Percentiles rank a stretch among this genome's conserved stretches.
phyloP scores from a whole-genome alignment of 306 rosid genomes.

The Purshia tridentata region DNA sequence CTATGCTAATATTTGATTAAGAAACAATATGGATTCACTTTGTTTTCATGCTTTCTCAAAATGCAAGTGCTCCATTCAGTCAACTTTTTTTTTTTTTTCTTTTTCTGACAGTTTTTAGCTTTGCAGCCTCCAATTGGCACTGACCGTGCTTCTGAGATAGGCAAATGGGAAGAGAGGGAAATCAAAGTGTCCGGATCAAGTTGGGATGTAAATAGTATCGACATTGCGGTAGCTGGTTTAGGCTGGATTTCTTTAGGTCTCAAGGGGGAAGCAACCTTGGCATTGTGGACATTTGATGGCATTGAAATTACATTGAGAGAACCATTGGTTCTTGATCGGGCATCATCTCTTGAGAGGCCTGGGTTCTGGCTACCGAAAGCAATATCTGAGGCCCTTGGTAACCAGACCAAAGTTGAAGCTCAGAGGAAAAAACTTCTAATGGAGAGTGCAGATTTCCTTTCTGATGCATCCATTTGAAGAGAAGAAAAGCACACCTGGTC shows the following conservation, averaged over 20 bases:
- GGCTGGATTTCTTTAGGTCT: slow-evolving; percentile 83
- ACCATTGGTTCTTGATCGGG: slow-evolving; percentile 86
- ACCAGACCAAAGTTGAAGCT: slow-evolving; percentile 64
- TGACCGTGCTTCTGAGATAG: slow-evolving; percentile 58
- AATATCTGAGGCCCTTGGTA: slow-evolving; percentile 64
- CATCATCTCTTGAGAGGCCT: slow-evolving; percentile 66
- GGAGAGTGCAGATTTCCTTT: slow-evolving; percentile 35
- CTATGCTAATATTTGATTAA: not conserved
- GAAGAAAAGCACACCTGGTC: slow-evolving; percentile 9
- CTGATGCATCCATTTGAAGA: slow-evolving; percentile 44
- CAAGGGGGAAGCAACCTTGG: slow-evolving; percentile 82
- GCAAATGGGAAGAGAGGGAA: slow-evolving; percentile 68
- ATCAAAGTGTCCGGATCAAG: slow-evolving; percentile 69
- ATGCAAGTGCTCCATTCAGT: not conserved
- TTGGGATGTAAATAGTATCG: slow-evolving; percentile 80
- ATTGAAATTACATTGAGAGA: slow-evolving; percentile 73
- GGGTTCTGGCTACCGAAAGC: slow-evolving; percentile 91
- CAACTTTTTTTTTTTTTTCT: not conserved
- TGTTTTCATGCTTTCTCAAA: not conserved
- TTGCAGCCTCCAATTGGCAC: slow-evolving; percentile 74
- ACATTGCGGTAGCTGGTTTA: slow-evolving; percentile 72
- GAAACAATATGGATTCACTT: not conserved
- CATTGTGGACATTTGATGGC: slow-evolving; percentile 70
- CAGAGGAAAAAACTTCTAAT: slow-evolving; percentile 53
- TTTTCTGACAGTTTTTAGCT: slow-evolving; percentile 4